A percentile compares a stretch with the other conserved stretches of the same genome.
These are phyloP conservation scores for Salix udensis DNA, from an alignment of 345 rosid genomes.

Conservation along the genomic window DNA sequence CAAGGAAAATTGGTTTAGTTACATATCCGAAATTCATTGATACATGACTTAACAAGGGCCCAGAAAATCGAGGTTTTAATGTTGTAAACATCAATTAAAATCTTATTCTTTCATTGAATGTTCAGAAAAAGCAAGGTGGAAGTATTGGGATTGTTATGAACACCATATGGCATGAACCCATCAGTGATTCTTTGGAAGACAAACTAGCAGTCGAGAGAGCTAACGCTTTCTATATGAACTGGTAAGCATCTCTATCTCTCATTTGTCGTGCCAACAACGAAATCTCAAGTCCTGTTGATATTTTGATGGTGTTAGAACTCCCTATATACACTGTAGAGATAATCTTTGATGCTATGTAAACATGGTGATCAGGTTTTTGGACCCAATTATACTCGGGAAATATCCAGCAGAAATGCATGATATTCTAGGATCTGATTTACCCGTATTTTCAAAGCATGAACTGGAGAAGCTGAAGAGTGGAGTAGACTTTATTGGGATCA, in stretches of 20 bases:
- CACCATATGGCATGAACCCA: conserved; percentile 55
- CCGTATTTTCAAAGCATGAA: conserved; percentile 44
- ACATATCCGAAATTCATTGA: not conserved
- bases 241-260: conserved; percentile 33
- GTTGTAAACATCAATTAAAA: not conserved
- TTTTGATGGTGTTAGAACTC: not conserved
- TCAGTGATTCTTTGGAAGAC: conserved; percentile 48
- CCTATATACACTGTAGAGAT: not conserved
- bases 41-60: not conserved
- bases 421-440: conserved; percentile 44
- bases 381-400: conserved; percentile 53
- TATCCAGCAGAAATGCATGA: conserved; percentile 56
- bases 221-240: conserved; percentile 50
- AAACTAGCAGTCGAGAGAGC: conserved; percentile 58
- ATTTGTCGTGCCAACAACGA: too few relatives aligned
- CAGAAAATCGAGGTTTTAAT: too few relatives aligned
- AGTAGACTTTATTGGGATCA: conserved; percentile 65
- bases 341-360: not conserved
- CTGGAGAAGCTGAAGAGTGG: conserved; percentile 30
- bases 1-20: not conserved
- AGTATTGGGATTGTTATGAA: conserved; percentile 58
- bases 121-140: conserved; percentile 53
- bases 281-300: not conserved
- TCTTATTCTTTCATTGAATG: not conserved
- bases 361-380: conserved; percentile 49